A percentile compares a stretch with the other conserved stretches of the same genome.
phyloP scores from a whole-genome alignment of 306 rosid species.

The Castanea crenata region DNA sequence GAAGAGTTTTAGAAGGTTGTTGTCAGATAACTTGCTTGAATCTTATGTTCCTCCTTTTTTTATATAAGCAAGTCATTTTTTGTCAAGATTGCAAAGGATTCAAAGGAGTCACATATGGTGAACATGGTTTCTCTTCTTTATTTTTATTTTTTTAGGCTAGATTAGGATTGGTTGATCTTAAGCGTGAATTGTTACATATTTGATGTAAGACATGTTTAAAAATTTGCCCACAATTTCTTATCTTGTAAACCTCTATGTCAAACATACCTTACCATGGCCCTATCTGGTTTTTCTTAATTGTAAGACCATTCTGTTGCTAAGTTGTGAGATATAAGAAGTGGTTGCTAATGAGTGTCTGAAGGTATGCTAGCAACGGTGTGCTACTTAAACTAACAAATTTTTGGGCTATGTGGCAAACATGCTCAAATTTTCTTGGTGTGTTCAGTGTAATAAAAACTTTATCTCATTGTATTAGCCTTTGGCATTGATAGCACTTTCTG shows the following conservation, averaged over 20 bases:
- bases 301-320: not conserved
- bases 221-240: not conserved
- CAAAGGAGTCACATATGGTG: not conserved
- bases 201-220: not conserved
- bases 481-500: not conserved
- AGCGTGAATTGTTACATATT: no score
- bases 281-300: not conserved
- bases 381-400: not conserved
- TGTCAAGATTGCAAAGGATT: not conserved
- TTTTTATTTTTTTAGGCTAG: no score
- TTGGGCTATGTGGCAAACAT: not conserved
- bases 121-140: not conserved
- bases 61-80: conserved; percentile 8
- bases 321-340: not conserved
- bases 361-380: not conserved
- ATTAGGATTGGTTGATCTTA: no score
- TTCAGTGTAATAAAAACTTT: not conserved
- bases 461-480: not conserved
- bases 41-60: conserved; percentile 5
- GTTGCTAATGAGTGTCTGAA: not conserved
- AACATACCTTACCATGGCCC: not conserved
- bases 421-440: not conserved
- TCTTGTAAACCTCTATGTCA: not conserved
- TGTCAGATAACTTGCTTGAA: conserved; percentile 22
- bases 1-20: conserved; percentile 66